Evolutionary conservation across 345 rosid genomes (phyloP).

Genomic region (Cardamine occulta): DNA sequence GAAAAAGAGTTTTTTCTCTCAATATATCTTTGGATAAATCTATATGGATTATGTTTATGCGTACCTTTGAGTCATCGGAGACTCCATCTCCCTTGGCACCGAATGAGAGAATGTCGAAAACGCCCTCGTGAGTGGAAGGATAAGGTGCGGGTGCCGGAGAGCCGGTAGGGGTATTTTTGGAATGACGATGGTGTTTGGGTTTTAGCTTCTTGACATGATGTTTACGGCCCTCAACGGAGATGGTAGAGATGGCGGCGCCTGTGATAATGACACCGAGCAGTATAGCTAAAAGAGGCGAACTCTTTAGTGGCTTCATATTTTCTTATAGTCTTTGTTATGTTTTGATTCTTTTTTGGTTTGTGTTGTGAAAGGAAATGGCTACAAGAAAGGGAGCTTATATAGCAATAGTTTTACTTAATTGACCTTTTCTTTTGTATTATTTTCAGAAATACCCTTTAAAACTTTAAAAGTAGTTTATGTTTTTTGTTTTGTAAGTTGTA

Average conservation of each 20-base stretch:
- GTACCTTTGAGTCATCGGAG: constrained; percentile 46
- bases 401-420: constrained; percentile 8
- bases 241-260: constrained; percentile 39
- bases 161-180: constrained; percentile 26
- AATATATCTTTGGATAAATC: no score
- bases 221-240: constrained; percentile 43
- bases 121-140: constrained; percentile 14
- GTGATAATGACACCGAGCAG: constrained; percentile 32
- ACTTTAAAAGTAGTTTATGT: neutral
- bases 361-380: neutral
- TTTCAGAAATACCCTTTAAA: constrained; percentile 27
- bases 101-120: constrained; percentile 41
- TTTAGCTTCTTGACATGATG: constrained; percentile 39
- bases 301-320: constrained; percentile 36
- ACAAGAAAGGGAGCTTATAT: constrained; percentile 26
- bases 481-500: neutral
- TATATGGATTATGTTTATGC: neutral
- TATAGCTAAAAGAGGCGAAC: constrained; percentile 35
- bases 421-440: constrained; percentile 29
- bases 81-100: constrained; percentile 44
- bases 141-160: constrained; percentile 36
- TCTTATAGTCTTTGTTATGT: constrained; percentile 11
- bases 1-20: no score
- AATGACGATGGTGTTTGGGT: constrained; percentile 39
- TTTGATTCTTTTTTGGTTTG: constrained; percentile 20